These are phyloP conservation scores for Podospora australis DNA, from an alignment of 495 filamentous ascomycete species.

Conservation along the genomic window DNA sequence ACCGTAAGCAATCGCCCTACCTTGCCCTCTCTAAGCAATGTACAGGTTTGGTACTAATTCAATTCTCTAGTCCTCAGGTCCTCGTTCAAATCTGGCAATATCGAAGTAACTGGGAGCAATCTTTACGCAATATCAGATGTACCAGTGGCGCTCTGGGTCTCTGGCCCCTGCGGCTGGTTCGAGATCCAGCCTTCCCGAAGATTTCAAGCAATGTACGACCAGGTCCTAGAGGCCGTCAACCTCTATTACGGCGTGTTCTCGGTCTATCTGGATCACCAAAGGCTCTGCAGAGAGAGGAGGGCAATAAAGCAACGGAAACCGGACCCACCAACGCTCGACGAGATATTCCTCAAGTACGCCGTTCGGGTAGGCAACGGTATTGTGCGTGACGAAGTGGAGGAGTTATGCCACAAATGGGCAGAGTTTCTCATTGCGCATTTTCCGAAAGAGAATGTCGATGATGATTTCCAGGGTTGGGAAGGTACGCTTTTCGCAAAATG, in stretches of 20 bases:
- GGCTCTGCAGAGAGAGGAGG: slow-evolving; percentile 20
- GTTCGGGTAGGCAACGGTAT: slow-evolving; percentile 36
- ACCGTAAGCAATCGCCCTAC: slow-evolving; percentile 8
- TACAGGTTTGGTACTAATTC: too few relatives aligned
- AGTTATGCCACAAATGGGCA: slow-evolving; percentile 29
- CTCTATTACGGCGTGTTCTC: slow-evolving; percentile 58
- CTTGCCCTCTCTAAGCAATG: too few relatives aligned
- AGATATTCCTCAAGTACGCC: slow-evolving; percentile 38
- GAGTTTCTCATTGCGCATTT: slow-evolving; percentile 39
- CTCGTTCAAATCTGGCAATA: too few relatives aligned
- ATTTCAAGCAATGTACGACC: slow-evolving; percentile 56
- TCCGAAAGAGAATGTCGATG: slow-evolving; percentile 23
- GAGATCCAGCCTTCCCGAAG: slow-evolving; percentile 56
- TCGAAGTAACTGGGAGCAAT: slow-evolving; percentile 57
- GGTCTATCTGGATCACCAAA: slow-evolving; percentile 26
- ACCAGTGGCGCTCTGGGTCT: slow-evolving; percentile 65
- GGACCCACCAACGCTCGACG: slow-evolving; percentile 19
- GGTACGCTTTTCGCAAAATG: slow-evolving; percentile 32
- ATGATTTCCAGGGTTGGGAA: slow-evolving; percentile 18
- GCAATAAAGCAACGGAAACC: slow-evolving; percentile 15
- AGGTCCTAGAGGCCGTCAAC: slow-evolving; percentile 63
- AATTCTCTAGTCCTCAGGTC: too few relatives aligned
- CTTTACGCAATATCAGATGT: slow-evolving; percentile 66
- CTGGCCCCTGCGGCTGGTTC: slow-evolving; percentile 74
- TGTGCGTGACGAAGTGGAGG: slow-evolving; percentile 32